Evolutionary conservation across 2,329 filamentous ascomycete genomes (phyloP).

Genomic region (Decorospora gaudefroyi): DNA sequence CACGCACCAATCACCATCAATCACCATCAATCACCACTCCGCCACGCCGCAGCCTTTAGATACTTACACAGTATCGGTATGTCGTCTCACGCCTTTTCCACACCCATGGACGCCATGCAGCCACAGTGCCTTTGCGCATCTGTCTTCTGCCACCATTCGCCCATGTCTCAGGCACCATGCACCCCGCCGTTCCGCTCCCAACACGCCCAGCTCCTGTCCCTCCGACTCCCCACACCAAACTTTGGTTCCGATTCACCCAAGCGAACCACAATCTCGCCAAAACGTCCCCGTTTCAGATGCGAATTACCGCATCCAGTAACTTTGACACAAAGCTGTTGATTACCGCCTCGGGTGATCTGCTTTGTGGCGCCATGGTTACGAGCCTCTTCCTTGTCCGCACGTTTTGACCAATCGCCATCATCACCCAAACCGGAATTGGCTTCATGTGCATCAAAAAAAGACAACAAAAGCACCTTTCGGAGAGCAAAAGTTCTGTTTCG

Average conservation of each 20-base stretch:
- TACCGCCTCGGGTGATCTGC: constrained; percentile 33
- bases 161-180: too few species aligned
- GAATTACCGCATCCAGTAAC: constrained; percentile 32
- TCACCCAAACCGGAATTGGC: too few species aligned
- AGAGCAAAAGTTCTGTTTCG: too few species aligned
- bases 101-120: neutral
- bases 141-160: too few species aligned
- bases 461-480: too few species aligned
- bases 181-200: neutral
- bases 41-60: neutral
- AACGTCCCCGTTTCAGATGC: constrained; percentile 9
- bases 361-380: constrained; percentile 19
- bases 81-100: too few species aligned
- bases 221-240: constrained; percentile 4
- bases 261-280: constrained; percentile 13
- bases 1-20: constrained; percentile 32
- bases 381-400: constrained; percentile 9
- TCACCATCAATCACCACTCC: constrained; percentile 5
- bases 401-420: too few species aligned
- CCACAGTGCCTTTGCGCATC: neutral
- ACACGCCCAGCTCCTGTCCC: neutral
- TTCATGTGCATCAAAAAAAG: too few species aligned
- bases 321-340: constrained; percentile 23
- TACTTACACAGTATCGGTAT: too few species aligned
- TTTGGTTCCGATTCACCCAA: constrained; percentile 13